phyloP scores from a whole-genome alignment of 768 basidiomycete species.

The Lentinula guzmanii region DNA sequence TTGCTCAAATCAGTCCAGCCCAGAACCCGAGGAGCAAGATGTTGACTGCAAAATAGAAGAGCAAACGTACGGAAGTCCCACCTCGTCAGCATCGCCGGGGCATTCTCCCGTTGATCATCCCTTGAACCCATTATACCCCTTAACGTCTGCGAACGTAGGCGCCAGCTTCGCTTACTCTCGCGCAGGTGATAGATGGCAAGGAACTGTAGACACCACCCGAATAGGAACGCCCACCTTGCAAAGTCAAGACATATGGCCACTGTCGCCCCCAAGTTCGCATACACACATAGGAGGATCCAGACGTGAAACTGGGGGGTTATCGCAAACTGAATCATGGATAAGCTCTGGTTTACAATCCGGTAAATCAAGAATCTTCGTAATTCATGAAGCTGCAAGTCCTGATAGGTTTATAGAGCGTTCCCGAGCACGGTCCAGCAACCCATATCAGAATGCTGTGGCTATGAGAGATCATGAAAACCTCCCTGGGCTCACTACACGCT shows the following conservation, averaged over 20 bases:
- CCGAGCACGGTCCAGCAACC: slow-evolving; percentile 29
- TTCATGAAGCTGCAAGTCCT: neutral
- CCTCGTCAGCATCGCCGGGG: slow-evolving; percentile 21
- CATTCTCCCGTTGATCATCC: slow-evolving; percentile 30
- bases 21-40: slow-evolving; percentile 41
- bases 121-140: slow-evolving; percentile 25
- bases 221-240: neutral
- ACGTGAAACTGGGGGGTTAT: neutral
- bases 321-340: slow-evolving; percentile 2
- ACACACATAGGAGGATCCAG: neutral
- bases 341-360: neutral
- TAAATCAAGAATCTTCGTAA: neutral
- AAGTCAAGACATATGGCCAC: slow-evolving; percentile 3
- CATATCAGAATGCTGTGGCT: slow-evolving; percentile 19
- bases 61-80: slow-evolving; percentile 32
- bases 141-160: slow-evolving; percentile 13
- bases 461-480: slow-evolving; percentile 10
- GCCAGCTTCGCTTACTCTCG: neutral
- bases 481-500: slow-evolving; percentile 6
- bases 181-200: slow-evolving; percentile 1
- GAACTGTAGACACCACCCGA: neutral
- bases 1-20: slow-evolving; percentile 14
- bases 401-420: slow-evolving; percentile 22
- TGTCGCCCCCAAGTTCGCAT: neutral
- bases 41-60: slow-evolving; percentile 47